Evolutionary conservation across 306 rosid species (phyloP).

Genomic region (Corylus heterophylla): DNA sequence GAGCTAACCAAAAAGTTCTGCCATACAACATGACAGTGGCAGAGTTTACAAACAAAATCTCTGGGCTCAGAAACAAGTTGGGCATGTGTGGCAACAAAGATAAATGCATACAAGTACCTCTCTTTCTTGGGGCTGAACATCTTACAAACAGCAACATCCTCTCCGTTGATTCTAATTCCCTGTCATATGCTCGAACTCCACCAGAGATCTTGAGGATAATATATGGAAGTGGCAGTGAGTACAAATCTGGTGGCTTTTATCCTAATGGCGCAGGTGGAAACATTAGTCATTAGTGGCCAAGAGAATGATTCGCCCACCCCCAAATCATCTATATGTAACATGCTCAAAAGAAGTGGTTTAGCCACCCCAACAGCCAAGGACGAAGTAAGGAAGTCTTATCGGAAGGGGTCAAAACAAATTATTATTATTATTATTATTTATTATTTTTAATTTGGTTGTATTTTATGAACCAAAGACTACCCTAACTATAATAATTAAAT

Average conservation of each 20-base stretch:
- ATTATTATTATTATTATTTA: no score
- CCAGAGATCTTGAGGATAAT: constrained; percentile 23
- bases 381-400: no score
- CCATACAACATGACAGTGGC: constrained; percentile 36
- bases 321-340: no score
- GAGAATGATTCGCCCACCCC: no score
- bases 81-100: constrained; percentile 29
- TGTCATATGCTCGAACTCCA: constrained; percentile 21
- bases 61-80: constrained; percentile 16
- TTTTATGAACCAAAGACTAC: no score
- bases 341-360: no score
- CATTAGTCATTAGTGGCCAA: no score
- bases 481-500: no score
- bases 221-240: constrained; percentile 22
- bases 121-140: constrained; percentile 25
- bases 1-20: constrained; percentile 1
- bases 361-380: no score
- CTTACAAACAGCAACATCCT: constrained; percentile 27
- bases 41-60: constrained; percentile 10
- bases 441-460: no score
- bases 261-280: neutral
- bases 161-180: constrained; percentile 19
- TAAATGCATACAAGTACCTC: constrained; percentile 29
- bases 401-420: no score
- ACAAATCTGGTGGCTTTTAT: constrained; percentile 20